A percentile compares a stretch with the other conserved stretches of the same genome.
phyloP scores from a whole-genome alignment of 2,329 filamentous ascomycete genomes.

The Scedosporium dehoogii region DNA sequence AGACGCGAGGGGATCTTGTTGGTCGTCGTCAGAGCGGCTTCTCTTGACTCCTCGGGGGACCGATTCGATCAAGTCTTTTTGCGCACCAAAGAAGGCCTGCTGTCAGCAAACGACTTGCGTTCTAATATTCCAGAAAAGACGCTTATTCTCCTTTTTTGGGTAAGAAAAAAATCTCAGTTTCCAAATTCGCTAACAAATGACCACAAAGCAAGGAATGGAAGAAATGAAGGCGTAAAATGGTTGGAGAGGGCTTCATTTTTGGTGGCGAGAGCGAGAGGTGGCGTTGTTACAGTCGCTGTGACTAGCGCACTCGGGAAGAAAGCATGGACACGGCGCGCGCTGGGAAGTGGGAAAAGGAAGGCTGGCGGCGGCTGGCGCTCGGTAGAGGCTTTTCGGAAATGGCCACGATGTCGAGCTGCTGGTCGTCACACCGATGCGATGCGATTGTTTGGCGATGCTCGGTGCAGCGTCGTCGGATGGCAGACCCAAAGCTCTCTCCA shows the following conservation, averaged over 20 bases:
- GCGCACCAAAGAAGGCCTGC: not conserved
- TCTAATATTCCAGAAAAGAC: not conserved
- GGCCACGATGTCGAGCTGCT: not conserved
- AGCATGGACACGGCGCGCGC: not conserved
- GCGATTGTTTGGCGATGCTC: not conserved
- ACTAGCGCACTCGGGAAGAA: not conserved
- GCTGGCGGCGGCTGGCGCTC: not conserved
- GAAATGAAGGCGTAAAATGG: not conserved
- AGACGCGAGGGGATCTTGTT: conserved; percentile 5
- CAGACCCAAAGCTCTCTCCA: not conserved
- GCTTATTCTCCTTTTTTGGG: not conserved
- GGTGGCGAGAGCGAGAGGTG: not conserved
- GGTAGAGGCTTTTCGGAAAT: not conserved
- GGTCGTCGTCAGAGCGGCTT: conserved; percentile 59
- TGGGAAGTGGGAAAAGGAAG: not conserved
- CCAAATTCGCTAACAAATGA: not conserved
- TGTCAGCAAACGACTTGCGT: conserved; percentile 4
- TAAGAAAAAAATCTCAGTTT: conserved; percentile 8
- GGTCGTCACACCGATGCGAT: not conserved
- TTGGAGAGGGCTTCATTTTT: not conserved
- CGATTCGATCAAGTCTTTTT: conserved; percentile 39
- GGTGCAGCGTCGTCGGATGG: not conserved
- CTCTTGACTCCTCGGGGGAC: conserved; percentile 65
- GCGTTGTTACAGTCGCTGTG: not conserved
- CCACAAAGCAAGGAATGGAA: not conserved